Evolutionary conservation across 345 rosid genomes (phyloP).

Genomic region (Mercurialis annua): DNA sequence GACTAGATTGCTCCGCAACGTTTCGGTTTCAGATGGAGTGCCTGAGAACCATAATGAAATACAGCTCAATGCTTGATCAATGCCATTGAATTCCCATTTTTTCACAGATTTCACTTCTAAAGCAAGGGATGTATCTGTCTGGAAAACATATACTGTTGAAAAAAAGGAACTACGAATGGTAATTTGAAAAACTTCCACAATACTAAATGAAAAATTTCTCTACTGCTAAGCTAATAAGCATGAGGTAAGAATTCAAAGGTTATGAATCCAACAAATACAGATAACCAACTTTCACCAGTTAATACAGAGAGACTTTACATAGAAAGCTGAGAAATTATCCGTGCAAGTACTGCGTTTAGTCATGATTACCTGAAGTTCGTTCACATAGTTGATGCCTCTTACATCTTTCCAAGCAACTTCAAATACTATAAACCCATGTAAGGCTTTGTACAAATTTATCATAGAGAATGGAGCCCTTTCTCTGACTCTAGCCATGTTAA

Average conservation of each 20-base stretch:
- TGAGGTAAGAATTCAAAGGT: neutral
- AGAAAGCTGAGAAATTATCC: neutral
- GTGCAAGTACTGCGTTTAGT: neutral
- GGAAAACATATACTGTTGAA: neutral
- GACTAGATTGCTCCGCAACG: slow-evolving; percentile 12
- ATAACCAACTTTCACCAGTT: too few species aligned
- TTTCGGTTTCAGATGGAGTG: slow-evolving; percentile 14
- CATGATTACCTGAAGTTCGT: slow-evolving; percentile 19
- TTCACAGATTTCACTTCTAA: slow-evolving; percentile 19
- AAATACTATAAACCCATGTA: slow-evolving; percentile 25
- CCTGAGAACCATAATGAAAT: slow-evolving; percentile 20
- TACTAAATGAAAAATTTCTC: neutral
- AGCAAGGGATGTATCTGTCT: slow-evolving; percentile 24
- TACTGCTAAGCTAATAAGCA: neutral
- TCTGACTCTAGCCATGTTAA: slow-evolving; percentile 12
- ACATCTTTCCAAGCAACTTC: slow-evolving; percentile 28
- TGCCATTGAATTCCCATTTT: slow-evolving; percentile 22
- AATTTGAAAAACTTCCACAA: neutral
- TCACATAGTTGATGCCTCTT: slow-evolving; percentile 21
- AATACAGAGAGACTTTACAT: neutral
- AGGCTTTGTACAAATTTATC: slow-evolving; percentile 19
- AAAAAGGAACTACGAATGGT: neutral
- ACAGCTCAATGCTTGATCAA: slow-evolving; percentile 13
- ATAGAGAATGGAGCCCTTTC: slow-evolving; percentile 13
- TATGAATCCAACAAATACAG: neutral